Evolutionary conservation across 2,329 filamentous ascomycete species (phyloP).

Genomic region (Penicillium sp.): DNA sequence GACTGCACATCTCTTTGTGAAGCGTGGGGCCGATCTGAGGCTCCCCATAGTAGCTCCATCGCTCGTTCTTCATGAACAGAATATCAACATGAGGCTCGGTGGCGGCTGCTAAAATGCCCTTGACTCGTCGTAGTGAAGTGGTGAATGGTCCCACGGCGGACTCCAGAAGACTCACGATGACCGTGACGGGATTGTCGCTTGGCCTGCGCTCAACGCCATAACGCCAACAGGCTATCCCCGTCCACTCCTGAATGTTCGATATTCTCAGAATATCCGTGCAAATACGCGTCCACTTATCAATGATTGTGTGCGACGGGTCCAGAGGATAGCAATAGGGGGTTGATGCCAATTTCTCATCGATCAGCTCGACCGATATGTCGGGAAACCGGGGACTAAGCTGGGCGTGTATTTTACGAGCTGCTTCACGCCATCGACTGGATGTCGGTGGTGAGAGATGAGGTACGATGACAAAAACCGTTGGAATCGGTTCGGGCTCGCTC

Average conservation of each 20-base stretch:
- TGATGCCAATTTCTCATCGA: not conserved
- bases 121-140: not conserved
- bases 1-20: not conserved
- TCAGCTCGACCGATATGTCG: not conserved
- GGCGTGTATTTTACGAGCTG: not conserved
- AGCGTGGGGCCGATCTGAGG: not conserved
- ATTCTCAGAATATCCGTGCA: not conserved
- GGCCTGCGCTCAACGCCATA: not conserved
- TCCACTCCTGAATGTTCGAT: not conserved
- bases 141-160: not conserved
- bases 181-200: not conserved
- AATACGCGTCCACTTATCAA: not conserved
- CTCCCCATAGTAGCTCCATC: not conserved
- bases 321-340: not conserved
- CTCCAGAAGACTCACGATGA: not conserved
- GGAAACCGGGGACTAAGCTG: not conserved
- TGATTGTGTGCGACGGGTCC: not conserved
- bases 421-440: not conserved
- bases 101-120: not conserved
- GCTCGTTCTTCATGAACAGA: conserved; percentile 1
- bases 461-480: not conserved
- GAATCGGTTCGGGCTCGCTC: not conserved
- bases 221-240: not conserved
- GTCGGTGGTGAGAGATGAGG: not conserved
- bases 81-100: not conserved